Evolutionary conservation across 306 rosid species (phyloP).

Genomic region (Citrullus amarus): DNA sequence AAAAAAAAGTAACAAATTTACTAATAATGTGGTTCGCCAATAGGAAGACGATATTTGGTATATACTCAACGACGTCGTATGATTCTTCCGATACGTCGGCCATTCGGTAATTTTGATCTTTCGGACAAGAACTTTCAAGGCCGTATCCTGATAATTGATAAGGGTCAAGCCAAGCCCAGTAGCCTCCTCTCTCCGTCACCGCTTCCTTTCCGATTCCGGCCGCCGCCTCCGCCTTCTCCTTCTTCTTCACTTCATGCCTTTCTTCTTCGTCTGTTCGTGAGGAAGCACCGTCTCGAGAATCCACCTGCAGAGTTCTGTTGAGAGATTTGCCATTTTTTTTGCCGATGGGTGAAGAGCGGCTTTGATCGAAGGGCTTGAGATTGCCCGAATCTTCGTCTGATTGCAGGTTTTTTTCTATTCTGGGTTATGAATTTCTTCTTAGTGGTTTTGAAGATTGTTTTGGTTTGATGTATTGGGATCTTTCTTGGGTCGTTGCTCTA

Average conservation of each 20-base stretch:
- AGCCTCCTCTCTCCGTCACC: not conserved
- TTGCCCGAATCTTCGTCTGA: not conserved
- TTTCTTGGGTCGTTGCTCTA: not conserved
- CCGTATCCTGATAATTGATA: not conserved
- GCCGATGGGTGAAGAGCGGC: not conserved
- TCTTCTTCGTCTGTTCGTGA: not conserved
- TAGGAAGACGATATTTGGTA: not conserved
- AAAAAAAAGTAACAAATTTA: not conserved
- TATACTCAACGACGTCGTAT: not conserved
- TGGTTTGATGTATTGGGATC: not conserved
- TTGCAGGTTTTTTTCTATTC: not conserved
- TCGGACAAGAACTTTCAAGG: not conserved
- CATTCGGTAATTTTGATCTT: not conserved
- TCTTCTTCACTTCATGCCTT: not conserved
- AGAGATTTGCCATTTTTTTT: not conserved
- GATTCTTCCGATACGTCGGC: not conserved
- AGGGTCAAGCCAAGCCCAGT: not conserved
- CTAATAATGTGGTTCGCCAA: not conserved
- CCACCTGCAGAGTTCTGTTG: not conserved
- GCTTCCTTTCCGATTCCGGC: not conserved
- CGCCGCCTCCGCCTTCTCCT: not conserved
- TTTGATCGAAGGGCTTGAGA: not conserved
- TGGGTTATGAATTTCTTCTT: not conserved
- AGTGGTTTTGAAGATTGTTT: not conserved
- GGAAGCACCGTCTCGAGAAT: not conserved